phyloP scores from a whole-genome alignment of 352 stramenopile genomes.

The Phytophthora capsici region DNA sequence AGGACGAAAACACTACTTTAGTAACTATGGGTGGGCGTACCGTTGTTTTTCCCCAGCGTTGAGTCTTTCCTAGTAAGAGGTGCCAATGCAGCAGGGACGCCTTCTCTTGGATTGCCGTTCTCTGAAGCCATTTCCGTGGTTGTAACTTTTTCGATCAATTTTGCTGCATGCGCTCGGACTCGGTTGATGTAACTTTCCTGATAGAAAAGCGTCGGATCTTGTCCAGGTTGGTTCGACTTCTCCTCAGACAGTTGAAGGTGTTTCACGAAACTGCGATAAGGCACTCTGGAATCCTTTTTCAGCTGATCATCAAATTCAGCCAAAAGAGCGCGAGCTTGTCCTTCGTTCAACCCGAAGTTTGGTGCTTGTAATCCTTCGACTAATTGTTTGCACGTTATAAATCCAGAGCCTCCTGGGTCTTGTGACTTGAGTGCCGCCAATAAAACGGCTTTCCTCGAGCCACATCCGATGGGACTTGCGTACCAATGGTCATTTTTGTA shows the following conservation, averaged over 20 bases:
- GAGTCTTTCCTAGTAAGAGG: constrained; percentile 1
- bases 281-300: constrained; percentile 35
- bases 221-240: constrained; percentile 5
- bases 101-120: neutral
- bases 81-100: neutral
- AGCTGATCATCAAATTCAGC: constrained; percentile 35
- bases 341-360: constrained; percentile 49
- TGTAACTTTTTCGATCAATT: constrained; percentile 37
- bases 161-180: constrained; percentile 46
- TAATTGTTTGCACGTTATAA: constrained; percentile 41
- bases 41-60: constrained; percentile 11
- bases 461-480: constrained; percentile 48
- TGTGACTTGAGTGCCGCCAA: constrained; percentile 48
- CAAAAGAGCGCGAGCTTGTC: constrained; percentile 42
- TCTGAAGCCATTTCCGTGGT: neutral
- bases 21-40: constrained; percentile 1
- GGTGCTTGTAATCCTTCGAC: constrained; percentile 38
- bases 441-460: constrained; percentile 58
- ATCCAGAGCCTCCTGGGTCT: constrained; percentile 44
- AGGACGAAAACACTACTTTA: neutral
- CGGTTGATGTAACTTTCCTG: constrained; percentile 60
- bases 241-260: constrained; percentile 38
- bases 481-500: constrained; percentile 75
- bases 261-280: constrained; percentile 54
- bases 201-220: constrained; percentile 49